phyloP scores from a whole-genome alignment of 148 eudicot species.

The Tetragonia tetragonoides region DNA sequence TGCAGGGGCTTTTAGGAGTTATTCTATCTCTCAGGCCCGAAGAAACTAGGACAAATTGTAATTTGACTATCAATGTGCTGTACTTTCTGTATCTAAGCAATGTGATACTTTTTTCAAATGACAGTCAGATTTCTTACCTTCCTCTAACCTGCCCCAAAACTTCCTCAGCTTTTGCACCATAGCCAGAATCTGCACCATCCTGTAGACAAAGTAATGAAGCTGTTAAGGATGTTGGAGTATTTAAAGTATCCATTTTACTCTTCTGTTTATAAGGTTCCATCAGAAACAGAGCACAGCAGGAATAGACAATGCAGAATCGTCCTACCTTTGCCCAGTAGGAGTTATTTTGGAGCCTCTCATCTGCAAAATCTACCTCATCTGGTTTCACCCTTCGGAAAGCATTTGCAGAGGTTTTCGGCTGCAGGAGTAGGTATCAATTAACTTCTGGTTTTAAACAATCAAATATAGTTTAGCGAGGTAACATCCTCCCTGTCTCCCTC shows the following conservation, averaged over 20 bases:
- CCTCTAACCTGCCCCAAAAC: conserved; percentile 90
- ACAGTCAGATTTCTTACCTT: conserved; percentile 44
- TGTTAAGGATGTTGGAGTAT: neutral
- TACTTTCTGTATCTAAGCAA: no score
- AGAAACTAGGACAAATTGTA: no score
- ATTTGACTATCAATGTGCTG: no score
- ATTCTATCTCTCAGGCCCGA: no score
- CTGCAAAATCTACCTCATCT: conserved; percentile 71
- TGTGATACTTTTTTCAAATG: neutral
- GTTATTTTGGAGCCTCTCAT: conserved; percentile 82
- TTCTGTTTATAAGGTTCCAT: neutral
- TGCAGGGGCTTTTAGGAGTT: no score
- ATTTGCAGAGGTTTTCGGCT: conserved; percentile 63
- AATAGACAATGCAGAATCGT: conserved; percentile 1
- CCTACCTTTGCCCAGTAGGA: conserved; percentile 97
- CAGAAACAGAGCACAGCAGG: neutral
- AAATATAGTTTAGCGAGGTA: no score
- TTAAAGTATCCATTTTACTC: no score
- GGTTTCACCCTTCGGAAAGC: conserved; percentile 89
- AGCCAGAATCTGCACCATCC: conserved; percentile 89
- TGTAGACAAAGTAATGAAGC: conserved; percentile 21
- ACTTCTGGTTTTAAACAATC: no score
- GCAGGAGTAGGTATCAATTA: conserved; percentile 25
- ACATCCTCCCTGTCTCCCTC: no score
- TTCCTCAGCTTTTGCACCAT: conserved; percentile 97